These are phyloP conservation scores for Leucogyrophana mollusca DNA, from an alignment of 768 basidiomycete genomes.

Conservation along the genomic window DNA sequence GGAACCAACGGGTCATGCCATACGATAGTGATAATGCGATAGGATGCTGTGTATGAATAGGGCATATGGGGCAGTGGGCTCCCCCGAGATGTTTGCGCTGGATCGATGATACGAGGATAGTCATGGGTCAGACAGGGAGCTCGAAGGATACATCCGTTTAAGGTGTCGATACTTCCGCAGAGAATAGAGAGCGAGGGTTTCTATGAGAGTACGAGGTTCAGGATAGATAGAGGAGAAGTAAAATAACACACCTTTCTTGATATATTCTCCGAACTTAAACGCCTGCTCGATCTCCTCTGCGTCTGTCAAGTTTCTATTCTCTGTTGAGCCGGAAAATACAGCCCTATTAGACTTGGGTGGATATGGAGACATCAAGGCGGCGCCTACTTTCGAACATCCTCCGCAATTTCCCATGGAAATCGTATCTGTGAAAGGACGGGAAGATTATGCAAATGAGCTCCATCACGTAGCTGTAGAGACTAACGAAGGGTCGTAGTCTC, in stretches of 20 bases:
- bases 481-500: conserved; percentile 82
- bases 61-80: no score
- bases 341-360: no score
- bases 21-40: no score
- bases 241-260: conserved; percentile 68
- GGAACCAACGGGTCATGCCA: no score
- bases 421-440: conserved; percentile 52
- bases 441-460: conserved; percentile 9
- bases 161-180: conserved; percentile 82
- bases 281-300: conserved; percentile 75
- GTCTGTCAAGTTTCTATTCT: conserved; percentile 65
- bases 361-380: neutral
- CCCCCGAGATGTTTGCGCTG: no score
- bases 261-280: conserved; percentile 74
- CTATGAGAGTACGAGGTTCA: conserved; percentile 32
- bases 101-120: no score
- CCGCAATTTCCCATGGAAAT: conserved; percentile 74
- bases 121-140: conserved; percentile 11
- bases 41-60: no score
- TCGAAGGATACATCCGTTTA: conserved; percentile 63
- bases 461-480: conserved; percentile 22
- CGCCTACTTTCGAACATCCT: conserved; percentile 70
- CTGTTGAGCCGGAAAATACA: conserved; percentile 32
- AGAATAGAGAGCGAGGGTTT: conserved; percentile 80
- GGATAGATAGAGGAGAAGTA: conserved; percentile 1